Percentiles rank a stretch among this genome's conserved stretches.
These are phyloP conservation scores for Coniosporium apollinis DNA, from an alignment of 495 filamentous ascomycete species.

Conservation along the genomic window DNA sequence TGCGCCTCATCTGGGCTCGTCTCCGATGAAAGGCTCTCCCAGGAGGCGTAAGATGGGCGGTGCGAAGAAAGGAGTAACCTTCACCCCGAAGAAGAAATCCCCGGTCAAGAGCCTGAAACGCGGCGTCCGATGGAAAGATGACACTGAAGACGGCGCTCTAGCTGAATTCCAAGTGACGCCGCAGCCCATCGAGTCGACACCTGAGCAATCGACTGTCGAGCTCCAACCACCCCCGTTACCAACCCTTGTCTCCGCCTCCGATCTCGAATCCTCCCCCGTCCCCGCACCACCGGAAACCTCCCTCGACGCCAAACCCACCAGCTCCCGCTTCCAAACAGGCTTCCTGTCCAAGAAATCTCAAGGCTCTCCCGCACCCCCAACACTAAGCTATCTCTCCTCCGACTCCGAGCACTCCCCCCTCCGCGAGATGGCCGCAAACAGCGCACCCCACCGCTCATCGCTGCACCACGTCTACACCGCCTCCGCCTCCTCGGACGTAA, in stretches of 20 bases:
- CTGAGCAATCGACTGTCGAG: slow-evolving; percentile 36
- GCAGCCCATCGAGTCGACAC: slow-evolving; percentile 36
- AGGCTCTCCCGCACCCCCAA: slow-evolving; percentile 37
- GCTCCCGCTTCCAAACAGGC: slow-evolving; percentile 75
- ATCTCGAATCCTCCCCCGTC: slow-evolving; percentile 40
- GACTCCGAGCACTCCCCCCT: slow-evolving; percentile 48
- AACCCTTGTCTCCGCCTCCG: slow-evolving; percentile 2
- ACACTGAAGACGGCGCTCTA: slow-evolving; percentile 61
- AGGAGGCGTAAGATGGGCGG: slow-evolving; percentile 53
- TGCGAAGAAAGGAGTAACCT: slow-evolving; percentile 61
- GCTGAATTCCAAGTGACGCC: slow-evolving; percentile 86
- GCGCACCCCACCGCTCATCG: slow-evolving; percentile 38
- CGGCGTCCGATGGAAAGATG: slow-evolving; percentile 83
- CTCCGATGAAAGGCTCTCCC: slow-evolving; percentile 58
- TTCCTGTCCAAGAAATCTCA: slow-evolving; percentile 63
- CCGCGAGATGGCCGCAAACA: slow-evolving; percentile 44
- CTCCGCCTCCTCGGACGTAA: slow-evolving; percentile 27
- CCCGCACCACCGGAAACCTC: slow-evolving; percentile 31
- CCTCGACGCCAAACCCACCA: slow-evolving; percentile 29
- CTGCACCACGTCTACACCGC: slow-evolving; percentile 32
- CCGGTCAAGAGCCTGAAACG: slow-evolving; percentile 43
- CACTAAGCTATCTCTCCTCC: slow-evolving; percentile 28
- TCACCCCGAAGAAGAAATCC: slow-evolving; percentile 70
- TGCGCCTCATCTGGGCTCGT: slow-evolving; percentile 26
- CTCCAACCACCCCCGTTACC: slow-evolving; percentile 15